Evolutionary conservation across 768 basidiomycete species (phyloP).

Genomic region (Tephrocybe sp.): DNA sequence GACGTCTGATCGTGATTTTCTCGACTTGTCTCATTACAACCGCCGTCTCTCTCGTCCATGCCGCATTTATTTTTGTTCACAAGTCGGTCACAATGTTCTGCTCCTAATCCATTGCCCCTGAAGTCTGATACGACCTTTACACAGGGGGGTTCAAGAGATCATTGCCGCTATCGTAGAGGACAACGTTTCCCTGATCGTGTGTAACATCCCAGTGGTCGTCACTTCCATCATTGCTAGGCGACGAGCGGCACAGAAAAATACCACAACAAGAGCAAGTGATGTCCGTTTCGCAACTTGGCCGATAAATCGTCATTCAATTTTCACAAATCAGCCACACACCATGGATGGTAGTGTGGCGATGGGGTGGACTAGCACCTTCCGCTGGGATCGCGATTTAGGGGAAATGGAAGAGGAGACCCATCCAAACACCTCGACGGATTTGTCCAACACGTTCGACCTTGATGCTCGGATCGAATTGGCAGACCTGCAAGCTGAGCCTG

Average conservation of each 20-base stretch:
- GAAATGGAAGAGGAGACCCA: neutral
- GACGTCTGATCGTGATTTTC: constrained; percentile 48
- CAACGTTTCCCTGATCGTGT: constrained; percentile 34
- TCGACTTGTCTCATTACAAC: constrained; percentile 53
- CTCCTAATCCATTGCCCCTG: neutral
- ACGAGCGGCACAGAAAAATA: neutral
- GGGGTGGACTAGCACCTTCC: constrained; percentile 12
- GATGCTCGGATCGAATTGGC: constrained; percentile 1
- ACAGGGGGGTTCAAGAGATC: constrained; percentile 25
- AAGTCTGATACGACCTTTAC: neutral
- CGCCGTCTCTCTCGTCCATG: constrained; percentile 46
- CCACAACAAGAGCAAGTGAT: neutral
- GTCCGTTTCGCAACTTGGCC: constrained; percentile 11
- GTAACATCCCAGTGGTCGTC: constrained; percentile 37
- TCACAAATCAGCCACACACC: neutral
- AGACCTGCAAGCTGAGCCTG: neutral
- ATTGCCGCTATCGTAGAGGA: constrained; percentile 44
- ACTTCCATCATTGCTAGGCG: constrained; percentile 25
- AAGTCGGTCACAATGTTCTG: constrained; percentile 7
- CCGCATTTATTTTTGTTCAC: constrained; percentile 34
- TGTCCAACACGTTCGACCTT: constrained; percentile 5
- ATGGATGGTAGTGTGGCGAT: neutral
- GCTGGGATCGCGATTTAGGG: constrained; percentile 11
- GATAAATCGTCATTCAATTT: neutral
- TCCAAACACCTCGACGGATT: neutral